Percentiles rank a stretch among this genome's conserved stretches.
Conservation (phyloP, 352 stramenopile species). For the Pythium aristosporum region DNA sequence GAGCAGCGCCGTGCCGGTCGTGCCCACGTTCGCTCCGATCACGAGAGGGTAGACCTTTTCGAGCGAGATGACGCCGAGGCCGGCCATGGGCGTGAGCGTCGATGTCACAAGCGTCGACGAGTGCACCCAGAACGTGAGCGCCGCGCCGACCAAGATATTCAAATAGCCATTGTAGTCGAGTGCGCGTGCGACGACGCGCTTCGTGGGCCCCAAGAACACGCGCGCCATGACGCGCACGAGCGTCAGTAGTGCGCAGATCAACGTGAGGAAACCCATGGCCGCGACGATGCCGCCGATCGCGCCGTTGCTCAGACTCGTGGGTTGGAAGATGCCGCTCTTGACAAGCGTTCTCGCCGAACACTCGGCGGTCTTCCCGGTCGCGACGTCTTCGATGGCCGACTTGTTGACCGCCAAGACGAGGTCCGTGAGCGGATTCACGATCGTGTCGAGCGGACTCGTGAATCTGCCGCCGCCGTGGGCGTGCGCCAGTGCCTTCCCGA, state of each 20-base stretch:
- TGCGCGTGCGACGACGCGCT: slow-evolving; percentile 80
- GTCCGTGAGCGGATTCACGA: slow-evolving; percentile 25
- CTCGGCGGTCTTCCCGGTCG: slow-evolving; percentile 1
- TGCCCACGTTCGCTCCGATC: slow-evolving; percentile 92
- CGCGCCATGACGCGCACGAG: slow-evolving; percentile 38
- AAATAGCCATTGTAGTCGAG: slow-evolving; percentile 90
- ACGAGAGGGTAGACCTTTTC: slow-evolving; percentile 90
- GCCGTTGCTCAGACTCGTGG: slow-evolving; percentile 35
- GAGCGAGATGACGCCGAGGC: slow-evolving; percentile 83
- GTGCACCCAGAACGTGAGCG: slow-evolving; percentile 89
- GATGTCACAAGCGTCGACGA: slow-evolving; percentile 91
- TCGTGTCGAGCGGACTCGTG: slow-evolving; percentile 23
- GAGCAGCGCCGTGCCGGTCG: slow-evolving; percentile 87
- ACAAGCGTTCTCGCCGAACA: slow-evolving; percentile 35
- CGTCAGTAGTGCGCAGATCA: slow-evolving; percentile 43
- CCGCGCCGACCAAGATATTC: slow-evolving; percentile 81
- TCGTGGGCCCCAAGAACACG: slow-evolving; percentile 81
- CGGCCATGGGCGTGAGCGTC: slow-evolving; percentile 87
- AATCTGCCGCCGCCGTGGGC: slow-evolving; percentile 18
- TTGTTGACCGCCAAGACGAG: slow-evolving; percentile 21
- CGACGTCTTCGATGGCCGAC: slow-evolving; percentile 13
- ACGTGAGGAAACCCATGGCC: slow-evolving; percentile 42
- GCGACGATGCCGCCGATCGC: slow-evolving; percentile 48
- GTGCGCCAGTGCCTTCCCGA: slow-evolving; percentile 25
- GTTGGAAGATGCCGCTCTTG: slow-evolving; percentile 35